Conservation (phyloP, 805 yeast species). For the Candida khao-thaluensis region DNA sequence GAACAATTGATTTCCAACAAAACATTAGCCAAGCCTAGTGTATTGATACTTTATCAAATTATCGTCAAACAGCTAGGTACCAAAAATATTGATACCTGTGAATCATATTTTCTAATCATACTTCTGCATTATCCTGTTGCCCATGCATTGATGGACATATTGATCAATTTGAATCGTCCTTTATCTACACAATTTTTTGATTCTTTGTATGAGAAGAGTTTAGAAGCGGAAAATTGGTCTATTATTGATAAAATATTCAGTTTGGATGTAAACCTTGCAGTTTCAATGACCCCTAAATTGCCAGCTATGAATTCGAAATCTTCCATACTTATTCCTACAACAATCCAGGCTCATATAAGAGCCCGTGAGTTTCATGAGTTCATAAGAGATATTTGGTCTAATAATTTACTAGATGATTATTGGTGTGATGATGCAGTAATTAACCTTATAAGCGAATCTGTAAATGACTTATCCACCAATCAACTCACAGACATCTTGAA, state of each 20-base stretch:
- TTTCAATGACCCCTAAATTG: slow-evolving; percentile 26
- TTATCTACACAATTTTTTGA: slow-evolving; percentile 53
- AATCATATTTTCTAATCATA: slow-evolving; percentile 47
- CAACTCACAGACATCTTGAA: slow-evolving; percentile 28
- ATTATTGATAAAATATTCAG: slow-evolving; percentile 48
- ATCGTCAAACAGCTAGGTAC: slow-evolving; percentile 29
- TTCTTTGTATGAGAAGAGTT: slow-evolving; percentile 33
- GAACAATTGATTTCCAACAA: slow-evolving; percentile 24
- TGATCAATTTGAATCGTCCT: slow-evolving; percentile 52
- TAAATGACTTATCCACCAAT: slow-evolving; percentile 45
- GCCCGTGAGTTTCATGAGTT: slow-evolving; percentile 60
- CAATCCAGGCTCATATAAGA: slow-evolving; percentile 49
- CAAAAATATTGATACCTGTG: slow-evolving; percentile 42
- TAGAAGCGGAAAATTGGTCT: slow-evolving; percentile 36
- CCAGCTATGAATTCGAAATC: background rate
- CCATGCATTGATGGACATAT: slow-evolving; percentile 42
- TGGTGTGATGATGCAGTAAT: slow-evolving; percentile 22
- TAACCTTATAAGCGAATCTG: slow-evolving; percentile 36
- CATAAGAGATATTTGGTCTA: slow-evolving; percentile 44
- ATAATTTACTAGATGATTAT: slow-evolving; percentile 11
- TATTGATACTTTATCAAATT: slow-evolving; percentile 22
- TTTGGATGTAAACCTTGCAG: slow-evolving; percentile 60
- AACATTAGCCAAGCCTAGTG: slow-evolving; percentile 13
- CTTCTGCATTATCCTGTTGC: slow-evolving; percentile 41
- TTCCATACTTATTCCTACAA: background rate